Conservation (phyloP, 495 filamentous ascomycete genomes). For the Aspergillus conjunctus region DNA sequence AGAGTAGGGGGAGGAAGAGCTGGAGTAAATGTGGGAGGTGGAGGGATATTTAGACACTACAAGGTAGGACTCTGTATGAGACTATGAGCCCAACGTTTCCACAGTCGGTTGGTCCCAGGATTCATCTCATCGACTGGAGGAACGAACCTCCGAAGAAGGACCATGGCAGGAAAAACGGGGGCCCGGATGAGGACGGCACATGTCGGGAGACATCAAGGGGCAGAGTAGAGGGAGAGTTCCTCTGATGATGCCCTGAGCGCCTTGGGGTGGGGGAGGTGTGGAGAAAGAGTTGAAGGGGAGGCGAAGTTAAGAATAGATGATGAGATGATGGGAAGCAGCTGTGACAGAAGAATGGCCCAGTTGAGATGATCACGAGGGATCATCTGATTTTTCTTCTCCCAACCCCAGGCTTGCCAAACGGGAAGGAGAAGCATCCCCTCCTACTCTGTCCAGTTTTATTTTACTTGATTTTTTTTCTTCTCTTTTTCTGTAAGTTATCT, state of each 20-base stretch:
- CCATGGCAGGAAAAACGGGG: conserved; percentile 10
- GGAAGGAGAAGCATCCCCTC: background rate
- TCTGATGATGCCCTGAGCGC: background rate
- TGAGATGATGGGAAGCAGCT: background rate
- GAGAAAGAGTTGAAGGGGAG: conserved; percentile 10
- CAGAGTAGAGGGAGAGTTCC: background rate
- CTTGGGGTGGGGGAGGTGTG: conserved; percentile 18
- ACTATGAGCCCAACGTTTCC: too few relatives aligned
- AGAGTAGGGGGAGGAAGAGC: conserved; percentile 21
- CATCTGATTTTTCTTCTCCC: background rate
- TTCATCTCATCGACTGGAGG: background rate
- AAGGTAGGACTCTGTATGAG: background rate
- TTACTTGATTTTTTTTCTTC: background rate
- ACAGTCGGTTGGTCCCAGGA: background rate
- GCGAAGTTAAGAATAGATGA: background rate
- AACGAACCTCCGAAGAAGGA: background rate
- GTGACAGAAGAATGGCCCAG: background rate
- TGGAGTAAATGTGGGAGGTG: conserved; percentile 21
- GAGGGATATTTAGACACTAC: conserved; percentile 15
- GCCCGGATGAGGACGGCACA: background rate
- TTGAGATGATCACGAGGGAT: background rate
- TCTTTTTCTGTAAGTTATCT: background rate
- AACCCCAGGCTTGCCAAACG: background rate
- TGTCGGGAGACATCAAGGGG: background rate
- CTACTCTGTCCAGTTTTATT: too few relatives aligned